These are phyloP conservation scores for Blastocystis sp. DNA, from an alignment of 352 stramenopile species.

Conservation along the genomic window DNA sequence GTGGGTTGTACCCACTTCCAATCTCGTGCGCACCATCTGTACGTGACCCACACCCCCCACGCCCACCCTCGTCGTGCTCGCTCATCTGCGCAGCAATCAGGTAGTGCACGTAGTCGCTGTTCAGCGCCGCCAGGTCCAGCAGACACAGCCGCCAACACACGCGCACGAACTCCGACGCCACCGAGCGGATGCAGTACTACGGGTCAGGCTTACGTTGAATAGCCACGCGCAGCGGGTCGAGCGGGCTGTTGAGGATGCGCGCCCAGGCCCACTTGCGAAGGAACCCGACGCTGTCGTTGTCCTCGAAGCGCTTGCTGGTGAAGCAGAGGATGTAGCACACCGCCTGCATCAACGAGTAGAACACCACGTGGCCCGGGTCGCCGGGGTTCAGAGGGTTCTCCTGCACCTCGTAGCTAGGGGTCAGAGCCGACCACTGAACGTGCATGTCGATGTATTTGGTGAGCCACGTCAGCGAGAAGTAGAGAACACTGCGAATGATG, in stretches of 20 bases:
- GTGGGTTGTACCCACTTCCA: conserved; percentile 76
- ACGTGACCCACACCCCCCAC: not conserved
- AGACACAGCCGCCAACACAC: conserved; percentile 30
- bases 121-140: conserved; percentile 26
- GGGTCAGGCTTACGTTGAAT: not conserved
- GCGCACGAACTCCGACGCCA: conserved; percentile 71
- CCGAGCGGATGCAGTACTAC: conserved; percentile 69
- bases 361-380: conserved; percentile 74
- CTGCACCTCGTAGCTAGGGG: conserved; percentile 71
- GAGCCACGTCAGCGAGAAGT: conserved; percentile 86
- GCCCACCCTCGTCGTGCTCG: conserved; percentile 22
- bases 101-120: conserved; percentile 61
- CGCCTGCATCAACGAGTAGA: conserved; percentile 86
- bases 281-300: conserved; percentile 73
- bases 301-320: conserved; percentile 81
- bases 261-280: conserved; percentile 69
- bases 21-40: conserved; percentile 57
- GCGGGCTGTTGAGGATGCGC: conserved; percentile 65
- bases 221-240: conserved; percentile 62
- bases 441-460: conserved; percentile 86
- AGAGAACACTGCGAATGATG: conserved; percentile 86
- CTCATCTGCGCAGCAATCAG: conserved; percentile 51
- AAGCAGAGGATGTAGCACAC: conserved; percentile 96
- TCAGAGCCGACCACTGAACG: not conserved
- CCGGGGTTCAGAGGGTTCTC: conserved; percentile 72